A percentile compares a stretch with the other conserved stretches of the same genome.
These are phyloP conservation scores for Didymella exigua DNA, from an alignment of 2,329 filamentous ascomycete genomes.

Conservation along the genomic window DNA sequence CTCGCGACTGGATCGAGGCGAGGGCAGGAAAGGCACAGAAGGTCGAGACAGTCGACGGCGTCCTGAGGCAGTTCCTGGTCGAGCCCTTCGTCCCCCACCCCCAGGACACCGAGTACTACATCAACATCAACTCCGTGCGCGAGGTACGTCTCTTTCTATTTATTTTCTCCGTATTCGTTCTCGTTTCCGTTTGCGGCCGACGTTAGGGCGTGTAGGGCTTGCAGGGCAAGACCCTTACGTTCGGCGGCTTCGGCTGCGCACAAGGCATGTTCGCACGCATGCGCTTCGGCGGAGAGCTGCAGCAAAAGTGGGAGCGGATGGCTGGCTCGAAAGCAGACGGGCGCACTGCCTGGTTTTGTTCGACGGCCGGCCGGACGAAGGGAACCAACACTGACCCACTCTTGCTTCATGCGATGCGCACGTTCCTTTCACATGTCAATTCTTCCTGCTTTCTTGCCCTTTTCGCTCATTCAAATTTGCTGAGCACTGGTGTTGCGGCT, in stretches of 20 bases:
- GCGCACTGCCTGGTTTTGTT: slow-evolving; percentile 44
- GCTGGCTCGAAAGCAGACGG: slow-evolving; percentile 28
- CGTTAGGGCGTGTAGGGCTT: slow-evolving; percentile 8
- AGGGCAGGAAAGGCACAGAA: slow-evolving; percentile 89
- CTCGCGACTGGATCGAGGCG: slow-evolving; percentile 90
- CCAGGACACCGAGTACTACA: slow-evolving; percentile 97
- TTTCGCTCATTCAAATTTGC: slow-evolving; percentile 24
- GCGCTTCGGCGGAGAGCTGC: slow-evolving; percentile 14
- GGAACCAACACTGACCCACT: slow-evolving; percentile 48
- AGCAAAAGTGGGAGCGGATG: slow-evolving; percentile 21
- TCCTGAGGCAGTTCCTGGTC: slow-evolving; percentile 92
- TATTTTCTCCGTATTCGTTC: slow-evolving; percentile 22
- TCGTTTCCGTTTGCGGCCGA: slow-evolving; percentile 8
- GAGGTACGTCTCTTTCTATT: slow-evolving; percentile 75
- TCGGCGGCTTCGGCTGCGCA: slow-evolving; percentile 7
- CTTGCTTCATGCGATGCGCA: slow-evolving; percentile 37
- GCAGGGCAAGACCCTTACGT: not conserved
- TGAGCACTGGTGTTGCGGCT: slow-evolving; percentile 43
- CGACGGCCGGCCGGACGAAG: slow-evolving; percentile 47
- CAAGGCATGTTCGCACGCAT: slow-evolving; percentile 19
- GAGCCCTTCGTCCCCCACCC: slow-evolving; percentile 98
- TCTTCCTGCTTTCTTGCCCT: slow-evolving; percentile 18
- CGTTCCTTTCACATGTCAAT: slow-evolving; percentile 46
- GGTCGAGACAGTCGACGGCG: slow-evolving; percentile 89
- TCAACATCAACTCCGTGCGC: slow-evolving; percentile 99